A percentile compares a stretch with the other conserved stretches of the same genome.
These are phyloP conservation scores for Beauveria bassiana DNA, from an alignment of 2,329 filamentous ascomycete genomes.

Conservation along the genomic window DNA sequence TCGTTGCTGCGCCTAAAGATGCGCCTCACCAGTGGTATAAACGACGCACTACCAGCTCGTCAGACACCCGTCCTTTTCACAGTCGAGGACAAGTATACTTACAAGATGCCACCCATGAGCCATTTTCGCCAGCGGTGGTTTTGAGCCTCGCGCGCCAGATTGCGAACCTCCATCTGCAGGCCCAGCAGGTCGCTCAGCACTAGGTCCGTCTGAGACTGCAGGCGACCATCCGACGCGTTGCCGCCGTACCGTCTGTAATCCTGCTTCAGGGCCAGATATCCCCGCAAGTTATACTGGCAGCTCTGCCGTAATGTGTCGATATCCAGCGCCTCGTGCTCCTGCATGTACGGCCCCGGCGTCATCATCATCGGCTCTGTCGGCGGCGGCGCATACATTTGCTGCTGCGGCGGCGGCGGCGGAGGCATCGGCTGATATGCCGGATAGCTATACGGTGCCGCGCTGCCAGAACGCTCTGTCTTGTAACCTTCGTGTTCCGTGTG, in stretches of 20 bases:
- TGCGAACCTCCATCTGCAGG: constrained; percentile 36
- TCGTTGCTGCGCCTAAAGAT: constrained; percentile 40
- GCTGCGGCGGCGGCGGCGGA: constrained; percentile 23
- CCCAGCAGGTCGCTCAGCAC: constrained; percentile 37
- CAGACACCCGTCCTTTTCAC: not conserved
- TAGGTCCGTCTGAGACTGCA: constrained; percentile 34
- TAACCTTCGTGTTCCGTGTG: constrained; percentile 16
- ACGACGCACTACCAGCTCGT: constrained; percentile 31
- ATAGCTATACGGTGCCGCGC: constrained; percentile 13
- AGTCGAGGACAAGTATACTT: constrained; percentile 19
- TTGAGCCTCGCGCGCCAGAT: constrained; percentile 36
- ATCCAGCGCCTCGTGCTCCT: constrained; percentile 16
- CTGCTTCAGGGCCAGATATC: constrained; percentile 27
- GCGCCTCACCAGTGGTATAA: constrained; percentile 44
- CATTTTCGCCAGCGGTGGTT: constrained; percentile 44
- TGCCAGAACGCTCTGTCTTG: constrained; percentile 16
- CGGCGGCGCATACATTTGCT: constrained; percentile 13
- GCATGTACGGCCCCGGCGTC: not conserved
- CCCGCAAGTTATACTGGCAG: constrained; percentile 28
- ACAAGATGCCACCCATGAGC: constrained; percentile 45
- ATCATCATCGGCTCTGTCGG: not conserved
- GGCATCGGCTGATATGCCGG: constrained; percentile 17
- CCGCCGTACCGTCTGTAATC: constrained; percentile 22
- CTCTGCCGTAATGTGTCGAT: constrained; percentile 25
- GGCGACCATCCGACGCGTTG: constrained; percentile 30